A percentile compares a stretch with the other conserved stretches of the same genome.
Evolutionary conservation across 345 rosid genomes (phyloP).

Genomic region (Eucalyptus marginata): DNA sequence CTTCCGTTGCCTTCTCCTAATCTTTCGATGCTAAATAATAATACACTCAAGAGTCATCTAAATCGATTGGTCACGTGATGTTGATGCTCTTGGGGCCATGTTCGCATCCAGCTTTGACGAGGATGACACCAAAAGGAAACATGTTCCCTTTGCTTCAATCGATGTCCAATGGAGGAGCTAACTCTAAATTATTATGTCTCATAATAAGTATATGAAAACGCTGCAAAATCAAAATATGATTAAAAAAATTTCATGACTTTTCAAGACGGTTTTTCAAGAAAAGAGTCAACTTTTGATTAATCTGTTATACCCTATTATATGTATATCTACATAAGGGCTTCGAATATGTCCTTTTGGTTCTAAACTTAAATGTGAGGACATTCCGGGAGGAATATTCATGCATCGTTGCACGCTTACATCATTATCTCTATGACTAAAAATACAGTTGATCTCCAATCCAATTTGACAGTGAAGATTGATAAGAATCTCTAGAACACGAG

Average conservation of each 20-base stretch:
- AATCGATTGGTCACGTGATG: neutral
- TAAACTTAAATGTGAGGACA: neutral
- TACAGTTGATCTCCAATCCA: too few species aligned
- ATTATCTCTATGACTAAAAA: too few species aligned
- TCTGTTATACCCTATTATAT: neutral
- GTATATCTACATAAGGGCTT: too few species aligned
- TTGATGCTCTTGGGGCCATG: neutral
- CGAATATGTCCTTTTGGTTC: neutral
- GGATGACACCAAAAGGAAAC: neutral
- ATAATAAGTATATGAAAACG: neutral
- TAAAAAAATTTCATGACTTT: too few species aligned
- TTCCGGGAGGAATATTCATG: too few species aligned
- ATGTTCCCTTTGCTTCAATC: neutral
- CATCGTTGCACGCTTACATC: too few species aligned
- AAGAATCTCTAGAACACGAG: neutral
- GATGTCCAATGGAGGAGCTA: neutral
- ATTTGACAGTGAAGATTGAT: neutral
- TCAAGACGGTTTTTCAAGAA: neutral
- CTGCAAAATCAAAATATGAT: neutral
- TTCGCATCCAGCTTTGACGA: neutral
- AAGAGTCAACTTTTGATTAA: neutral
- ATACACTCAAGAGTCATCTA: accelerated
- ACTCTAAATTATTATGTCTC: neutral
- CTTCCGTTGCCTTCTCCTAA: accelerated
- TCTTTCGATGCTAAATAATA: neutral